phyloP scores from a whole-genome alignment of 768 basidiomycete species.

The Tubosaeta brunneosetosa region DNA sequence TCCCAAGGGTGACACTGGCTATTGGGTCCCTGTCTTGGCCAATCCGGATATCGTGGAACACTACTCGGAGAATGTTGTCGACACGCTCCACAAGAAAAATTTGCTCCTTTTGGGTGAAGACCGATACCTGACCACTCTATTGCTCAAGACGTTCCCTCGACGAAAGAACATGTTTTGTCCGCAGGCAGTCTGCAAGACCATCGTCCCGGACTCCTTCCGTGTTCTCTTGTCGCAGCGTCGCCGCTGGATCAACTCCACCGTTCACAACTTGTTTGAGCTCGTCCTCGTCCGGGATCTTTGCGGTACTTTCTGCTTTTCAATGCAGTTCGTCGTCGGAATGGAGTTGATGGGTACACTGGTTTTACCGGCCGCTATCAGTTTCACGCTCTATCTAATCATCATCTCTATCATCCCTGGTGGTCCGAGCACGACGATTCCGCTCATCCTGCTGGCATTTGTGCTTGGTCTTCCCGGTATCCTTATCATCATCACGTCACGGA shows the following conservation, averaged over 20 bases:
- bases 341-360: constrained; percentile 95
- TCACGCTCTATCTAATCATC: constrained; percentile 93
- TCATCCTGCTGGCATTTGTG: constrained; percentile 88
- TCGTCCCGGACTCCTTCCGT: constrained; percentile 95
- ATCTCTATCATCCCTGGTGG: constrained; percentile 79
- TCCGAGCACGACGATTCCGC: constrained; percentile 78
- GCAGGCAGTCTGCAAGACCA: constrained; percentile 97
- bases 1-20: constrained; percentile 92
- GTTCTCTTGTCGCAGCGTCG: constrained; percentile 93
- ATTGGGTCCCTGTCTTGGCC: constrained; percentile 98
- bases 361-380: constrained; percentile 93
- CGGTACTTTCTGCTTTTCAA: constrained; percentile 99
- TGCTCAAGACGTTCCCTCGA: constrained; percentile 99
- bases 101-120: constrained; percentile 95
- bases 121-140: constrained; percentile 95
- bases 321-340: constrained; percentile 99
- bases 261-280: constrained; percentile 96
- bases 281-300: constrained; percentile 96
- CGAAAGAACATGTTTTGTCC: constrained; percentile 99
- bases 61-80: constrained; percentile 99
- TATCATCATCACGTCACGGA: constrained; percentile 93
- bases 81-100: constrained; percentile 99
- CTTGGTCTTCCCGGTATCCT: constrained; percentile 94
- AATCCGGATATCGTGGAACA: constrained; percentile 99
- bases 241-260: constrained; percentile 99